phyloP scores from a whole-genome alignment of 208 protist genomes.

The Herpetomonas samuelpessoai region DNA sequence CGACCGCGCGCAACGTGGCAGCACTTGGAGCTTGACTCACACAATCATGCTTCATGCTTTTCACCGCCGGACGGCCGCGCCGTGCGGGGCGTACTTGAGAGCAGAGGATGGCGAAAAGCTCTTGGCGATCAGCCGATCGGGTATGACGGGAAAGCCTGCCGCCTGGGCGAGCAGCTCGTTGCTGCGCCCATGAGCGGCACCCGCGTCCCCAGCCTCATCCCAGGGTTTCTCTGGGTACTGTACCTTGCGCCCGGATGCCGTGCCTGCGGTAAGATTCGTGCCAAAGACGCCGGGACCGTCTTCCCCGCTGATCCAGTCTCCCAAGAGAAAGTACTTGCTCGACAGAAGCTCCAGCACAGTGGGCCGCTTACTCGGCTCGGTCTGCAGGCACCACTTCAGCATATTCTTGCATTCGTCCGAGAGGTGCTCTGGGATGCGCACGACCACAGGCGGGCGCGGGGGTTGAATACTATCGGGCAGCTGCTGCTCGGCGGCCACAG shows the following conservation, averaged over 20 bases:
- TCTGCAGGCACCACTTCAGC: conserved; percentile 57
- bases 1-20: too few species aligned
- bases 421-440: conserved; percentile 53
- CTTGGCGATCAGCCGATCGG: neutral
- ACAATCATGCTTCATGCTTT: too few species aligned
- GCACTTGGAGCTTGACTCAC: too few species aligned
- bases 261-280: neutral
- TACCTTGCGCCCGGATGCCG: neutral
- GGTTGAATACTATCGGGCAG: conserved; percentile 20
- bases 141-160: conserved; percentile 20
- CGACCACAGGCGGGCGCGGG: conserved; percentile 14
- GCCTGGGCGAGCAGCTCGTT: conserved; percentile 40
- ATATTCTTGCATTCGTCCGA: conserved; percentile 60
- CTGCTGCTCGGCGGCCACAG: conserved; percentile 25
- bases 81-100: too few species aligned
- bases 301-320: conserved; percentile 49
- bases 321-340: conserved; percentile 68
- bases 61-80: too few species aligned
- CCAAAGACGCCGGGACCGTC: conserved; percentile 12
- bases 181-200: neutral
- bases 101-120: too few species aligned
- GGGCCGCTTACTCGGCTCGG: conserved; percentile 43
- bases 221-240: conserved; percentile 48
- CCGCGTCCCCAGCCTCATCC: conserved; percentile 18
- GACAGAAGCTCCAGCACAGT: conserved; percentile 65